A percentile compares a stretch with the other conserved stretches of the same genome.
These are phyloP conservation scores for Mycena indigotica DNA, from an alignment of 768 basidiomycete species.

Conservation along the genomic window DNA sequence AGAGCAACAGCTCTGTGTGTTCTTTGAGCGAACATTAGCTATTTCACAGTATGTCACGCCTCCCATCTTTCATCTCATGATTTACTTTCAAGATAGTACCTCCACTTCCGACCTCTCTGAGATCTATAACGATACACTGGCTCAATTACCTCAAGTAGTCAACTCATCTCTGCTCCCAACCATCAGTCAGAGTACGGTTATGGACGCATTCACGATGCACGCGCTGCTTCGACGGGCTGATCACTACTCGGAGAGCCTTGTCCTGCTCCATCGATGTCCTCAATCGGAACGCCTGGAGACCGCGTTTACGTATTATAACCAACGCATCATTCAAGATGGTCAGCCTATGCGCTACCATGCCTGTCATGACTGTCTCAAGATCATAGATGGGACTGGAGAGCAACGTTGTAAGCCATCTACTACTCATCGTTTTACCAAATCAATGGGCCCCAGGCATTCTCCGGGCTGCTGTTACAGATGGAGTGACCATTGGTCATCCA, in stretches of 20 bases:
- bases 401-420: constrained; percentile 4
- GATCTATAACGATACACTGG: neutral
- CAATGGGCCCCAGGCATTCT: constrained; percentile 5
- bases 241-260: neutral
- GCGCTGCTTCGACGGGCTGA: neutral
- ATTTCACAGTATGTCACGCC: neutral
- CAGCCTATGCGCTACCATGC: constrained; percentile 7
- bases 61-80: neutral
- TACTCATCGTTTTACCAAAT: neutral
- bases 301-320: constrained; percentile 2
- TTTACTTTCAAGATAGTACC: neutral
- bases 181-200: neutral
- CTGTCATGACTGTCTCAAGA: constrained; percentile 2
- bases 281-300: neutral
- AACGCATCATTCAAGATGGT: constrained; percentile 6
- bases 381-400: neutral
- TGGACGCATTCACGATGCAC: neutral
- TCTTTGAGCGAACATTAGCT: neutral
- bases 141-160: neutral
- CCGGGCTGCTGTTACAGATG: constrained; percentile 24
- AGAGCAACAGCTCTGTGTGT: neutral
- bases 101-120: neutral
- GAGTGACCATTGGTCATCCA: constrained; percentile 29
- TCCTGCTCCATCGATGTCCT: neutral
- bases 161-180: neutral